Evolutionary conservation across 2,329 filamentous ascomycete genomes (phyloP).

Genomic region (Rutstroemia sp.): DNA sequence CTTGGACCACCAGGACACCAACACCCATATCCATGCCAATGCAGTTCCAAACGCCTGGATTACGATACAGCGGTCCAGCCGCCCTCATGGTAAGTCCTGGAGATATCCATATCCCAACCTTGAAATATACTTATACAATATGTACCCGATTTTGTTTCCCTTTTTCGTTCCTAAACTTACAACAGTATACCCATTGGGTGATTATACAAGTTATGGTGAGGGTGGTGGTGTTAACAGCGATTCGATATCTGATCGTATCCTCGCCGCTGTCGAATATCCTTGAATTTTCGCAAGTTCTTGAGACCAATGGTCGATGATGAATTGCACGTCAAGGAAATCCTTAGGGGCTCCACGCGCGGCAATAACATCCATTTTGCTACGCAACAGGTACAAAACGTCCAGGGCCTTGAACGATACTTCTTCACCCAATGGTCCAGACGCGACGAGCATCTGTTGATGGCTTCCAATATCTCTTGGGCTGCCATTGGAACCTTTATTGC

Average conservation of each 20-base stretch:
- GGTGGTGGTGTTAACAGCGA: neutral
- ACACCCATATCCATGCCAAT: too few species aligned
- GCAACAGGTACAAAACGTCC: neutral
- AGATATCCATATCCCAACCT: too few species aligned
- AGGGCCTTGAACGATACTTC: neutral
- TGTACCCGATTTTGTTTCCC: neutral
- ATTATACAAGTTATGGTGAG: neutral
- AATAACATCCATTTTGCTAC: conserved; percentile 1
- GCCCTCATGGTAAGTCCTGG: too few species aligned
- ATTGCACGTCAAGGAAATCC: neutral
- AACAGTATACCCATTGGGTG: neutral
- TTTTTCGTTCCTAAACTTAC: neutral
- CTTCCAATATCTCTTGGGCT: conserved; percentile 1
- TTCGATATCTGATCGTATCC: neutral
- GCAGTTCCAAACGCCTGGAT: too few species aligned
- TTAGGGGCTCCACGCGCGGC: conserved; percentile 2
- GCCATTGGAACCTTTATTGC: neutral
- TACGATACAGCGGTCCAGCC: too few species aligned
- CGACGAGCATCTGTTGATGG: conserved; percentile 1
- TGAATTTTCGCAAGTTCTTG: neutral
- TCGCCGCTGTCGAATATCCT: neutral
- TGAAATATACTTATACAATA: too few species aligned
- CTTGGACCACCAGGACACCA: too few species aligned
- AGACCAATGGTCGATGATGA: neutral
- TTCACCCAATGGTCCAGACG: neutral